Evolutionary conservation across 179 eudicot genomes (phyloP).

Genomic region (Beta lomatogona): DNA sequence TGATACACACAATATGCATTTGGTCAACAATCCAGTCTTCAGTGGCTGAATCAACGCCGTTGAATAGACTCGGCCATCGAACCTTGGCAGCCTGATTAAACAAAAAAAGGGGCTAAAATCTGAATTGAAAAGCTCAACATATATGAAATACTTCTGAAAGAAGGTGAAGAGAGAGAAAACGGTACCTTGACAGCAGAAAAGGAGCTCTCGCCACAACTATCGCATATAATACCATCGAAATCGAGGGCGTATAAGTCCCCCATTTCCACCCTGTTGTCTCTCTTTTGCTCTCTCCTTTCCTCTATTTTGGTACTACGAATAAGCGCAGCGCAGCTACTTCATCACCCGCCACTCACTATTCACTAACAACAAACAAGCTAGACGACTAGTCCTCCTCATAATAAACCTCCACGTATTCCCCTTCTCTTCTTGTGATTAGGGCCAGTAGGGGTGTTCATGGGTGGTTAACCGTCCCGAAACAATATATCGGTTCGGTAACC

Average conservation of each 20-base stretch:
- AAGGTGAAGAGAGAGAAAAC: neutral
- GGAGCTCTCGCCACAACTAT: conserved; percentile 96
- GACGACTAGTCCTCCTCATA: too few species aligned
- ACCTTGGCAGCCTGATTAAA: conserved; percentile 69
- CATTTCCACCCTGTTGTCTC: conserved; percentile 27
- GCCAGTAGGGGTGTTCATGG: too few species aligned
- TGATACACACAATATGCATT: conserved; percentile 56
- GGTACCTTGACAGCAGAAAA: conserved; percentile 82
- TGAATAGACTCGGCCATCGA: conserved; percentile 82
- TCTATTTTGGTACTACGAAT: neutral
- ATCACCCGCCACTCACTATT: conserved; percentile 3
- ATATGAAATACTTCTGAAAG: too few species aligned
- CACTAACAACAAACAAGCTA: too few species aligned
- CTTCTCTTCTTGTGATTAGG: too few species aligned
- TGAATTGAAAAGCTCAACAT: too few species aligned
- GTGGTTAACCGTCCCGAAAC: too few species aligned
- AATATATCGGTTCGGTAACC: too few species aligned
- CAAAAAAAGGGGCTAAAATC: neutral
- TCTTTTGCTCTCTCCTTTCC: neutral
- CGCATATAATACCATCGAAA: conserved; percentile 91
- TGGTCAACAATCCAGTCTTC: conserved; percentile 88
- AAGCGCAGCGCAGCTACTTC: neutral
- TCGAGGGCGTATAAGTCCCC: conserved; percentile 89
- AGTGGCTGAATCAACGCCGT: conserved; percentile 51
- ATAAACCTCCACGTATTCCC: too few species aligned